phyloP scores from a whole-genome alignment of 805 yeast species.

The Lachancea thermotolerans region DNA sequence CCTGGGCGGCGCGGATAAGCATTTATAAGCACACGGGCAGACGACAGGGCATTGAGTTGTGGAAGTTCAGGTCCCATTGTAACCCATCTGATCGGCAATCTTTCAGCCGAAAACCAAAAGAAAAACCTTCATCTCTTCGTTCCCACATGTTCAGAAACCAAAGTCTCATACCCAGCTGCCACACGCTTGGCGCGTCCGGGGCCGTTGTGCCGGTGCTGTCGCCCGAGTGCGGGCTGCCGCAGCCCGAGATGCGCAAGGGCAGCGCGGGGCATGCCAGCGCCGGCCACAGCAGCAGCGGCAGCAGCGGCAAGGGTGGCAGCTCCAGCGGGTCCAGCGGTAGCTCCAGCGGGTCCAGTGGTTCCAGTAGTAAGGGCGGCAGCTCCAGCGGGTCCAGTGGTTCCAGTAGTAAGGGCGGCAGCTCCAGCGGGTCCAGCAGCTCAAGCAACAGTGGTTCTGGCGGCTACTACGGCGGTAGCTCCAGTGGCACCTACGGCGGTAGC shows the following conservation, averaged over 20 bases:
- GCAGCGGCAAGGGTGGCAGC: constrained; percentile 5
- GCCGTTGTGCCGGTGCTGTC: neutral
- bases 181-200: neutral
- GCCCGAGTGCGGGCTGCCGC: neutral
- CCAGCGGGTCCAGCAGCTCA: neutral
- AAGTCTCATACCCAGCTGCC: neutral
- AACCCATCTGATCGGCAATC: no score
- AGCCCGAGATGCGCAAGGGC: neutral
- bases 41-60: no score
- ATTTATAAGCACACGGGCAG: no score
- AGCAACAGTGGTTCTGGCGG: no score
- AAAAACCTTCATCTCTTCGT: no score
- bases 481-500: neutral
- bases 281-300: constrained; percentile 4
- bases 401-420: neutral
- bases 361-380: neutral
- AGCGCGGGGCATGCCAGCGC: neutral
- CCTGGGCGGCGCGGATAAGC: no score
- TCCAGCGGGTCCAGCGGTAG: neutral
- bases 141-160: no score
- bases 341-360: constrained; percentile 1
- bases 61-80: no score
- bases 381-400: neutral
- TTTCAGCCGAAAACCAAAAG: no score
- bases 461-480: constrained; percentile 2